Conservation (phyloP, 2,329 filamentous ascomycete genomes). For the Aspergillus chevalieri region DNA sequence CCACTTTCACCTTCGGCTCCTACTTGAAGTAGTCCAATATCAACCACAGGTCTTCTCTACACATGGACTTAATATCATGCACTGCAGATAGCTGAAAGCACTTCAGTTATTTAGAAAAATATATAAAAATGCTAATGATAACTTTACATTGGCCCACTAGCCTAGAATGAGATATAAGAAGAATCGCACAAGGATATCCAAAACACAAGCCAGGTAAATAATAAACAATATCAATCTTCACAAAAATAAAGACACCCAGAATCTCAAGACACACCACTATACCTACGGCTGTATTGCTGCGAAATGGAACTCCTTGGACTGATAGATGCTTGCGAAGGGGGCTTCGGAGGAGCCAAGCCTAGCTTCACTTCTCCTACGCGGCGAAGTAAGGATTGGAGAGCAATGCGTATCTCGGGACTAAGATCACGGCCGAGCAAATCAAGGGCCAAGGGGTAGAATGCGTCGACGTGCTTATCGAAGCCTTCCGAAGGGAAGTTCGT, state of each 20-base stretch:
- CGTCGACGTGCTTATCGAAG: slow-evolving; percentile 71
- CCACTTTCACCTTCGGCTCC: too few relatives aligned
- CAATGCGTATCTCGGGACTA: slow-evolving; percentile 68
- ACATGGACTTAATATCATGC: too few relatives aligned
- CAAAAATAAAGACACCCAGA: slow-evolving; percentile 4
- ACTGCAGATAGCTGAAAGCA: neutral
- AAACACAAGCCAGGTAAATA: slow-evolving; percentile 12
- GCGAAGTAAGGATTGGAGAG: slow-evolving; percentile 69
- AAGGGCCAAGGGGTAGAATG: slow-evolving; percentile 81
- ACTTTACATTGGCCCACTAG: slow-evolving; percentile 17
- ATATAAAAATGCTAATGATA: slow-evolving; percentile 4
- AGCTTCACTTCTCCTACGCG: slow-evolving; percentile 72
- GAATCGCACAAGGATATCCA: slow-evolving; percentile 26
- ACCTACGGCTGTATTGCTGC: slow-evolving; percentile 23
- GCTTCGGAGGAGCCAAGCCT: slow-evolving; percentile 37
- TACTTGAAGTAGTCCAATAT: too few relatives aligned
- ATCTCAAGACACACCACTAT: slow-evolving; percentile 22
- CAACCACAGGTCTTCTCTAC: too few relatives aligned
- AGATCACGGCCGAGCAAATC: slow-evolving; percentile 79
- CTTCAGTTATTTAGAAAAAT: neutral
- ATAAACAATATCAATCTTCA: slow-evolving; percentile 2
- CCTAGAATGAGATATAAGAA: slow-evolving; percentile 5
- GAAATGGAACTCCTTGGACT: slow-evolving; percentile 33
- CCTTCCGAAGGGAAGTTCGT: slow-evolving; percentile 72
- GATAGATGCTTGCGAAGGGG: slow-evolving; percentile 22